Evolutionary conservation across 257 asterid genomes (phyloP), one percentile per base, ranked within the genome.

Genomic region (Pogostemon cablin): DNA sequence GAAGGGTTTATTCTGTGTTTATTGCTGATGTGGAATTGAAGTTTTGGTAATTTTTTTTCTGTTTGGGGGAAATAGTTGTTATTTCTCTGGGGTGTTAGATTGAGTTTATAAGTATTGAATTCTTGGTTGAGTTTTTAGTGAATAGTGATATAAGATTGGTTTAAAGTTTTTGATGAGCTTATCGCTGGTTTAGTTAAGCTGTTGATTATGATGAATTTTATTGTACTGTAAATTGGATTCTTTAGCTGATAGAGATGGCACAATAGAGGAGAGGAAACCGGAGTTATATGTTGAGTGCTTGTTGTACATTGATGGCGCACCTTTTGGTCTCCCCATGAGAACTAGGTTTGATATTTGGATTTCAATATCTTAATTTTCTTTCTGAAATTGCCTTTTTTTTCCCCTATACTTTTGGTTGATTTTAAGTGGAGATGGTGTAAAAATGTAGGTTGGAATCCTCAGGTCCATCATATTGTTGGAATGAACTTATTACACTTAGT

Each of bases 261-360:
- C 76, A 1, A 25, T 72, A n/a, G 98, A 91, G 81, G 96, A 91
- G 58, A 80, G 82, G 67, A 86, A 80, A 67, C 90, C 93, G 4
- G 99, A 93, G 85, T 77, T 93, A 62, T 93, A 82, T 70, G 96
- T 87, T 37, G 96, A 93, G 83, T 83, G 93, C 75, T 81, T 86
- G 77, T 77, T 93, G 85, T 85, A 81, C 69, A 77, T 93, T 39
- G 99, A 93, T 87, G 99, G 98, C 8, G 96, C 97, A 3, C 98
- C 99, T 9, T 91, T 93, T 79, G 99, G 99, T 49, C 97, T 93
- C 66, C 96, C 99, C 74, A 86, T 86, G 91, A 82, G 98, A 79
- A 86, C 99, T 55, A 91, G 99, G 99, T 90, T 81, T 73, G 9
- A 20, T 72, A 47, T 17, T 53, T 75, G 15, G 15, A 41, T 44